Percentiles rank a stretch among this genome's conserved stretches.
Evolutionary conservation across 2,329 filamentous ascomycete genomes (phyloP).

Genomic region (Mollisiaceae sp.): DNA sequence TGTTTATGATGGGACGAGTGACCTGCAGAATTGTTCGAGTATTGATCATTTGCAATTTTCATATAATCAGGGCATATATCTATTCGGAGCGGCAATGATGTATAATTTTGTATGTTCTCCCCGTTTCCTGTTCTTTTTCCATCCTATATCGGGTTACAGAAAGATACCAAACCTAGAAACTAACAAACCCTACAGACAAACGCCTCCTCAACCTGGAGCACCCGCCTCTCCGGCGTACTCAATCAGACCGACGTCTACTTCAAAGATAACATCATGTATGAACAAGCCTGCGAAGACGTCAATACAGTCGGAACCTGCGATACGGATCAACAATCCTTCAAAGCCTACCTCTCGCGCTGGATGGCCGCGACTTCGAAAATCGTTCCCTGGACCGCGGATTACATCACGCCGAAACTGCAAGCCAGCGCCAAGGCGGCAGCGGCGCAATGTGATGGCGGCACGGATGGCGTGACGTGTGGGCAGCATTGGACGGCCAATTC

Average conservation of each 20-base stretch:
- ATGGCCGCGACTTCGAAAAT: conserved; percentile 66
- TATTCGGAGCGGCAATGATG: conserved; percentile 59
- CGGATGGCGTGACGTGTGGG: conserved; percentile 63
- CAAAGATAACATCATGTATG: conserved; percentile 52
- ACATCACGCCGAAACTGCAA: conserved; percentile 58
- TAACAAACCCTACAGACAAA: conserved; percentile 34
- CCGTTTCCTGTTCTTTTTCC: not conserved
- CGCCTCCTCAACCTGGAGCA: conserved; percentile 54
- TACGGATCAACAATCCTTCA: conserved; percentile 66
- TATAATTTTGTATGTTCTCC: conserved; percentile 53
- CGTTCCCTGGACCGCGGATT: conserved; percentile 61
- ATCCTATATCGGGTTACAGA: not conserved
- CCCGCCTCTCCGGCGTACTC: conserved; percentile 60
- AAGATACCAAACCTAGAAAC: conserved; percentile 18
- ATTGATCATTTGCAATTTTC: conserved; percentile 68
- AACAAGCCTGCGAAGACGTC: conserved; percentile 56
- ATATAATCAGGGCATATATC: conserved; percentile 70
- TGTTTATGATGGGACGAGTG: conserved; percentile 66
- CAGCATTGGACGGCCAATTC: conserved; percentile 59
- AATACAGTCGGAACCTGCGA: conserved; percentile 58
- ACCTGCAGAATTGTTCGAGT: conserved; percentile 59
- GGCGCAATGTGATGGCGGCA: conserved; percentile 61
- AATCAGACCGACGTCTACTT: conserved; percentile 61
- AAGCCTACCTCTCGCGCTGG: conserved; percentile 66
- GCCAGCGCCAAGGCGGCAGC: conserved; percentile 61